These are phyloP conservation scores for Yarrowia hollandica DNA, from an alignment of 805 yeast genomes.

Conservation along the genomic window DNA sequence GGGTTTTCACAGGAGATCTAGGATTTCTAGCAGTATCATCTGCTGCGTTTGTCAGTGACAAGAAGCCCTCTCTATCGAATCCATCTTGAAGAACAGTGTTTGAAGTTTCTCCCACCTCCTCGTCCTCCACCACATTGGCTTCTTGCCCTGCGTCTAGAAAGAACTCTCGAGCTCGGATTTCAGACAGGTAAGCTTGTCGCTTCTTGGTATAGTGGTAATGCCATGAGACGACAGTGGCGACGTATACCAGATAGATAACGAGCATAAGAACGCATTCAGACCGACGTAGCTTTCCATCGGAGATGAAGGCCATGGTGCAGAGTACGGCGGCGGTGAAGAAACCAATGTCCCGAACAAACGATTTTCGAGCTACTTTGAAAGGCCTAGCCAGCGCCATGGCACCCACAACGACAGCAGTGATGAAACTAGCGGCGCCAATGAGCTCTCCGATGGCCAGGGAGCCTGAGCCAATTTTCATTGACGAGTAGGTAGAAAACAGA, in stretches of 20 bases:
- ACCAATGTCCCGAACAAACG: conserved; percentile 60
- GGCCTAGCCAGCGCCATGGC: conserved; percentile 70
- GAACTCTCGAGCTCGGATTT: conserved; percentile 35
- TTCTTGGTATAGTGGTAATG: conserved; percentile 41
- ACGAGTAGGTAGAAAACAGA: conserved; percentile 77
- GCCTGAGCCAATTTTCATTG: conserved; percentile 69
- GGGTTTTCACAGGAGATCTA: conserved; percentile 2
- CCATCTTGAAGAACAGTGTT: conserved; percentile 23
- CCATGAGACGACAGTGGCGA: conserved; percentile 50
- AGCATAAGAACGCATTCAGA: conserved; percentile 62
- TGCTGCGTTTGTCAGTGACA: conserved; percentile 1
- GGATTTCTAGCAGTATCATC: background rate
- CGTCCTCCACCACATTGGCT: conserved; percentile 32
- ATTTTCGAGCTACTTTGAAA: conserved; percentile 49
- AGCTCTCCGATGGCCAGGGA: conserved; percentile 85
- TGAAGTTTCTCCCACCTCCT: conserved; percentile 31
- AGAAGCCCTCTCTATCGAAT: conserved; percentile 17
- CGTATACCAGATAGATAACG: conserved; percentile 57
- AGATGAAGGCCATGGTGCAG: conserved; percentile 53
- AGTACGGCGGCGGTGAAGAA: conserved; percentile 56
- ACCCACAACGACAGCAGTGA: conserved; percentile 78
- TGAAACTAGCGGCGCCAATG: conserved; percentile 86
- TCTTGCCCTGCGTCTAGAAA: conserved; percentile 34
- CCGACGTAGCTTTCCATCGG: conserved; percentile 55
- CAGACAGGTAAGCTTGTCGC: conserved; percentile 31